phyloP scores from a whole-genome alignment of 2,329 filamentous ascomycete genomes.

The Corynespora cassiicola region DNA sequence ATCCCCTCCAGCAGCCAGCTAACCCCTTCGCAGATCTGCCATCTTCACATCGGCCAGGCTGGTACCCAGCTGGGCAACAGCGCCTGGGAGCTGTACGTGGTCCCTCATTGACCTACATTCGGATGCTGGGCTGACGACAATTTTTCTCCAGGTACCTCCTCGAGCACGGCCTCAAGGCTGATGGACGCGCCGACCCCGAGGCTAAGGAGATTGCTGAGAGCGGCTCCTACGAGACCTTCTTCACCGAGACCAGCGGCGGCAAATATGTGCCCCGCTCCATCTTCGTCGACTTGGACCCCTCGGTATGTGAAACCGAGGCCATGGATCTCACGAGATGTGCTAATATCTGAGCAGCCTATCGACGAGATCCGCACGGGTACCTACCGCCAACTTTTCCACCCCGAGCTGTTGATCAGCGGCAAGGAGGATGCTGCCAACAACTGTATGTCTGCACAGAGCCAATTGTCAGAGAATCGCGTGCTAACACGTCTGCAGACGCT shows the following conservation, averaged over 20 bases:
- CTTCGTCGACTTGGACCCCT: slow-evolving; percentile 76
- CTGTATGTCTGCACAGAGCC: slow-evolving; percentile 53
- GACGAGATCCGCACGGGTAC: slow-evolving; percentile 74
- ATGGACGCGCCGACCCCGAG: slow-evolving; percentile 69
- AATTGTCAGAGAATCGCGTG: not conserved
- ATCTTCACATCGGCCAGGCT: slow-evolving; percentile 74
- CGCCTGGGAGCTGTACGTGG: slow-evolving; percentile 76
- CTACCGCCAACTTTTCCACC: slow-evolving; percentile 75
- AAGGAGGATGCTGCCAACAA: slow-evolving; percentile 82
- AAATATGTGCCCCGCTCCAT: slow-evolving; percentile 76
- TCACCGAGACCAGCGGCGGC: slow-evolving; percentile 73
- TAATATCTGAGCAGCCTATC: slow-evolving; percentile 58
- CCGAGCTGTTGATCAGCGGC: slow-evolving; percentile 74
- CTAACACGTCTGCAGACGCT: slow-evolving; percentile 57
- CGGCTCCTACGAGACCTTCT: slow-evolving; percentile 75
- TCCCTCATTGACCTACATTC: slow-evolving; percentile 20
- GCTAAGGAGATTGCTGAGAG: slow-evolving; percentile 65
- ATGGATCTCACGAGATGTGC: slow-evolving; percentile 9
- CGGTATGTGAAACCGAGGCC: slow-evolving; percentile 50
- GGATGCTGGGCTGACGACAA: slow-evolving; percentile 22
- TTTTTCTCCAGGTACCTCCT: slow-evolving; percentile 70
- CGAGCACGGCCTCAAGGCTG: slow-evolving; percentile 72
- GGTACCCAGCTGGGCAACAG: slow-evolving; percentile 77
- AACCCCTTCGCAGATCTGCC: slow-evolving; percentile 60
- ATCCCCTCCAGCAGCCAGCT: slow-evolving; percentile 10